Base-by-base conservation (phyloP, 352 stramenopile species). In the Blastocystis sp. region DNA sequence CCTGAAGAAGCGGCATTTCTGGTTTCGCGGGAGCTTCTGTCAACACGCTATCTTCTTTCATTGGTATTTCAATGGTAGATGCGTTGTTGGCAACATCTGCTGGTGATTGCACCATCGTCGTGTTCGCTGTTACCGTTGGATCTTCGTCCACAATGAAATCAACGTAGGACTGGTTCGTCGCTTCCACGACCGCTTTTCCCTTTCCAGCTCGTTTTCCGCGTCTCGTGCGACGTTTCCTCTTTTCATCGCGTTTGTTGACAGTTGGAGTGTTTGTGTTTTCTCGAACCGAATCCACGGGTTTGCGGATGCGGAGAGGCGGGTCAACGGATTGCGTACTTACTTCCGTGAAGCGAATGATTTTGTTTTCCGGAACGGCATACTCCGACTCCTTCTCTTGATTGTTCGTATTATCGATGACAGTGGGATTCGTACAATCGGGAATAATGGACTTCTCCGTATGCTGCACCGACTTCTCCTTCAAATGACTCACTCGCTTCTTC, bases 231-330 rank as follows among this genome's bases (percentile, higher is more conserved):
- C 24, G 14, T 27, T 18, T 7, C 64, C 53, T 76, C 34, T 51
- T 76, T 8, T 54, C 29, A 21, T 54, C 38, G 27, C 64, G 64
- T 2, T 27, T 51, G 36, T 76, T 76, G 27, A 76, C 38, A 11
- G 64, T 76, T 16, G 64, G 64, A 0, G 64, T 76, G 34, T 76
- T 76, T 38, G 64, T 76, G 32, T 76, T 76, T 34, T 48, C 42
- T 18, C 42, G 9, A n/a, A 21, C 4, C 21, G 36, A 51, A 21
- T 4, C n/a, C 8, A 38, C 24, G 27, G 42, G 14, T 44, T 54
- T 29, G 14, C 38, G 38, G 53, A 76, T 57, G 21, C 64, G 64
- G 24, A 76, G 21, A 40, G 64, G 64, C 4, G 3, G 6, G 11
- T 6, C 38, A 42, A 11, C 24, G 6, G 21, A 18, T 32, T 59